Base-by-base conservation (phyloP, 2,329 filamentous ascomycete genomes). In the Xylariaceae sp. region DNA sequence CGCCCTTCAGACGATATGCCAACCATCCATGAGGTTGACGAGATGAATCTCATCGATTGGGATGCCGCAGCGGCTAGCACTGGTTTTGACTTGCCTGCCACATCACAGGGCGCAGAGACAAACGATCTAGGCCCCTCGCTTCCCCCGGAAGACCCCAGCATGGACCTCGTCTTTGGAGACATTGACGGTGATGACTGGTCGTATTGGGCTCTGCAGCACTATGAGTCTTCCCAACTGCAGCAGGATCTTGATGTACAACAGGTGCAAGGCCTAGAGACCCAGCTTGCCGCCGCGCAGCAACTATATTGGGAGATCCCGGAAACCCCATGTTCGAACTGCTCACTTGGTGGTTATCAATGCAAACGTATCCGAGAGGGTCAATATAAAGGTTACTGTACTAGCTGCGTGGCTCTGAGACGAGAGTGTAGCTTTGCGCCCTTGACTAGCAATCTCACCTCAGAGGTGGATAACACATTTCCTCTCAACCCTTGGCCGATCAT, bases 1-100 rank as follows among this genome's bases (percentile, higher is more conserved):
- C 41, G 51, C 51, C 49, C 49, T 54, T 49, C 51, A 49, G 35
- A 16, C 35, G 20, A 37, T 22, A 66, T 64, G 48, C 65, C 67
- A n/a, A 67, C 66, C 39, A 67, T 77, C 52, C 71, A 79, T 45
- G 74, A 80, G 43, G 68, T 77, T 70, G 80, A 84, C 44, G 76
- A 83, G 50, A 64, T 64, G 61, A 60, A 64, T 37, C 81, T 85
- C 60, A 76, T 86, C 62, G 71, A 82, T 60, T 83, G 80, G 77
- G 77, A 81, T 40, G 73, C 66, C 37, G 66, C 69, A 34, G 61
- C 64, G 33, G 57, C 65, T 46, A 64, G 60, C 43, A 55, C 61
- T 49, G 55, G 58, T 50, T 59, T 63, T 44, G 59, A 65, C 48
- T 54, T 66, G 23, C 51, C 62, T 25, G 53, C 60, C 39, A 60